These are phyloP conservation scores for Quercus ilex DNA, from an alignment of 306 rosid species.

Conservation along the genomic window DNA sequence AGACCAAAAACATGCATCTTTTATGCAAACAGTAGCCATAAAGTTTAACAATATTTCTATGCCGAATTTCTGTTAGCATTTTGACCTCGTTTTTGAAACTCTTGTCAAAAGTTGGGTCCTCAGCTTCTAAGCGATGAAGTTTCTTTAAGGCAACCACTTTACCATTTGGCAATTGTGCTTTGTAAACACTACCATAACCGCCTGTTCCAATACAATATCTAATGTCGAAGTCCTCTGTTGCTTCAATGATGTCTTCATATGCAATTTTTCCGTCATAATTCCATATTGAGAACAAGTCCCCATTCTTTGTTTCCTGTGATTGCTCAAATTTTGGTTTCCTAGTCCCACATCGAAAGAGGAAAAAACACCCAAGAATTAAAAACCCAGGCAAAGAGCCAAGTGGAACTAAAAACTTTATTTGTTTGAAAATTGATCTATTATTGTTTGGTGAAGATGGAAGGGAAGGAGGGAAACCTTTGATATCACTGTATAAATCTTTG, in stretches of 20 bases:
- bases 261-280: background rate
- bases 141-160: slow-evolving; percentile 22
- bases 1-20: slow-evolving; percentile 5
- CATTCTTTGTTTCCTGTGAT: background rate
- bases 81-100: slow-evolving; percentile 13
- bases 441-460: background rate
- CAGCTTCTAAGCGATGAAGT: background rate
- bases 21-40: slow-evolving; percentile 20
- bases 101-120: background rate
- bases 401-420: background rate
- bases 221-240: background rate
- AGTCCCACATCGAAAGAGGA: background rate
- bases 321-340: background rate
- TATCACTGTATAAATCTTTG: background rate
- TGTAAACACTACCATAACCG: background rate
- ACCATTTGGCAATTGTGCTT: slow-evolving; percentile 4
- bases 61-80: background rate
- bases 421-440: background rate
- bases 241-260: background rate
- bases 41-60: slow-evolving; percentile 11
- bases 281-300: background rate
- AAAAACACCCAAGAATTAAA: background rate
- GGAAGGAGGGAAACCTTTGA: background rate
- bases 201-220: slow-evolving; percentile 12
- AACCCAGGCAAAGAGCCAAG: background rate